phyloP scores from a whole-genome alignment of 148 eudicot genomes.

The Nepenthes mirabilis region DNA sequence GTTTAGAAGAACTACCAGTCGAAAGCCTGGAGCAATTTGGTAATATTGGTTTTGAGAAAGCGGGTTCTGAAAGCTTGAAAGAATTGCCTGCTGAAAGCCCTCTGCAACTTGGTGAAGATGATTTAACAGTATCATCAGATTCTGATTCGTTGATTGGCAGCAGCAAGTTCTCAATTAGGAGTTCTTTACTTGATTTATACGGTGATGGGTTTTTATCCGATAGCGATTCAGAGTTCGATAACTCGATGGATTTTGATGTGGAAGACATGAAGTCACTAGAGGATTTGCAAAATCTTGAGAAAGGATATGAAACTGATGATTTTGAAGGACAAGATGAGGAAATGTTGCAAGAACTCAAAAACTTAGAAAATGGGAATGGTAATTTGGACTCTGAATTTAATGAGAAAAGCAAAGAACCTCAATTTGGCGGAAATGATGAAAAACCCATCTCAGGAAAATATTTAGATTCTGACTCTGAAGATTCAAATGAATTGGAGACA shows the following conservation, averaged over 20 bases:
- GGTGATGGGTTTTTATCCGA: constrained; percentile 56
- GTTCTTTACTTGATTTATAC: constrained; percentile 30
- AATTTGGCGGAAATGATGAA: constrained; percentile 9
- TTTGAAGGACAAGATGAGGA: constrained; percentile 26
- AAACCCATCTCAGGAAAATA: constrained; percentile 18
- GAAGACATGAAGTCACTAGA: constrained; percentile 10
- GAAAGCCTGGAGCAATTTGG: background rate
- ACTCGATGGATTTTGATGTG: constrained; percentile 8
- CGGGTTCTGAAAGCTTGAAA: too few relatives aligned
- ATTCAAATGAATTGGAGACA: constrained; percentile 31
- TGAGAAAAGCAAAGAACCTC: background rate
- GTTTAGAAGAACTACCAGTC: constrained; percentile 3
- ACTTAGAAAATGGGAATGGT: constrained; percentile 18
- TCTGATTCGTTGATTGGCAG: constrained; percentile 37
- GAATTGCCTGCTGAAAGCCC: background rate
- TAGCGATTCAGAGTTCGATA: constrained; percentile 26
- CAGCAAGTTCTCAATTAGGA: constrained; percentile 25
- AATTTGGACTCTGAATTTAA: background rate
- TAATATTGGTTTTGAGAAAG: too few relatives aligned
- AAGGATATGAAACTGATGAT: constrained; percentile 19
- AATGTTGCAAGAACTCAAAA: constrained; percentile 30
- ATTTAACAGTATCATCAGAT: constrained; percentile 20
- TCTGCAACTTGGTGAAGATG: constrained; percentile 11
- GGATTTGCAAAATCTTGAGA: constrained; percentile 19
- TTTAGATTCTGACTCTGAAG: constrained; percentile 26